Percentiles rank a stretch among this genome's conserved stretches.
These are phyloP conservation scores for Starmerella apicola DNA, from an alignment of 805 yeast genomes.

Conservation along the genomic window DNA sequence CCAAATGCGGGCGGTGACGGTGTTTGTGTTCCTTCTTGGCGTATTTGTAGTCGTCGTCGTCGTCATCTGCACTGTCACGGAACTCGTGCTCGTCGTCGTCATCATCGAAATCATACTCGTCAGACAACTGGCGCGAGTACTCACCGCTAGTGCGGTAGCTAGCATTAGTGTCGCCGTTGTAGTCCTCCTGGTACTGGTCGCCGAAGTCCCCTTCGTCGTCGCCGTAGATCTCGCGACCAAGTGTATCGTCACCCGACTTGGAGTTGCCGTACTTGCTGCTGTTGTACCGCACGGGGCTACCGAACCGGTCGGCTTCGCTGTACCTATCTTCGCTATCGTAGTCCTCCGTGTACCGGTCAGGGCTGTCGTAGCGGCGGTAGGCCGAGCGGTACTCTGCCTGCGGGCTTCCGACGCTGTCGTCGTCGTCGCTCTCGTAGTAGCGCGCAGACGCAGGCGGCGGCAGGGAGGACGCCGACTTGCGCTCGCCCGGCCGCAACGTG, in stretches of 20 bases:
- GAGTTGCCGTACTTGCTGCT: too few species aligned
- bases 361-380: background rate
- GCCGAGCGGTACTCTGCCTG: background rate
- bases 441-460: too few species aligned
- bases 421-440: conserved; percentile 3
- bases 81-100: too few species aligned
- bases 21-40: background rate
- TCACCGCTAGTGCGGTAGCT: background rate
- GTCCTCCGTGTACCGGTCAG: conserved; percentile 3
- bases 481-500: conserved; percentile 18
- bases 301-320: too few species aligned
- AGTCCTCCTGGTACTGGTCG: conserved; percentile 3
- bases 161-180: background rate
- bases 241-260: too few species aligned
- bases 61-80: background rate
- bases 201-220: conserved; percentile 4
- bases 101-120: background rate
- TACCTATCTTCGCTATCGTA: conserved; percentile 1
- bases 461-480: background rate
- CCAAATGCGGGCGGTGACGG: background rate
- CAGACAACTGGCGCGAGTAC: background rate
- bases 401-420: background rate
- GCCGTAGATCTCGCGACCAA: background rate
- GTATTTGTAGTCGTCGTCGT: background rate
- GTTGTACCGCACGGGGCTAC: background rate